Percentiles rank a stretch among this genome's conserved stretches.
These are phyloP conservation scores for Blumeria graminis DNA, from an alignment of 2,329 filamentous ascomycete species.

Conservation along the genomic window DNA sequence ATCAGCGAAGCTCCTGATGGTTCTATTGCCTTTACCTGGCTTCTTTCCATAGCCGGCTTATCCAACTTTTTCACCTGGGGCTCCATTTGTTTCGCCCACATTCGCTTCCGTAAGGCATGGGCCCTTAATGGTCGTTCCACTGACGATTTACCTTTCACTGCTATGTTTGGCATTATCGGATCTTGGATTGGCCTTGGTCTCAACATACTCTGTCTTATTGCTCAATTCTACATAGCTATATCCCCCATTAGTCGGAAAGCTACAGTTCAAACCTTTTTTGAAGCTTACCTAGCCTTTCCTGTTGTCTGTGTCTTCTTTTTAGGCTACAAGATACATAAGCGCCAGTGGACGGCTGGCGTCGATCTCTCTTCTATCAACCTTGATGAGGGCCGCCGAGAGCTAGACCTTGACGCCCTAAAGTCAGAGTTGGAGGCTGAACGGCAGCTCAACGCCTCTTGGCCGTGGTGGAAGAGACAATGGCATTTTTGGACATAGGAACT, in stretches of 20 bases:
- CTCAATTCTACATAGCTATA: constrained; percentile 21
- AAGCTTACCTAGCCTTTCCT: constrained; percentile 29
- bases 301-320: constrained; percentile 35
- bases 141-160: constrained; percentile 24
- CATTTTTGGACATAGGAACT: constrained; percentile 6
- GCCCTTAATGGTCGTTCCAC: constrained; percentile 28
- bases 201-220: constrained; percentile 42
- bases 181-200: constrained; percentile 44
- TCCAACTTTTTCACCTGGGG: constrained; percentile 57
- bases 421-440: constrained; percentile 13
- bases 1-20: constrained; percentile 23
- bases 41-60: constrained; percentile 47
- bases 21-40: constrained; percentile 33
- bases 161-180: constrained; percentile 33
- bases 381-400: constrained; percentile 13
- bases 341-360: constrained; percentile 11
- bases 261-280: constrained; percentile 16
- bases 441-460: constrained; percentile 11
- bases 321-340: constrained; percentile 34
- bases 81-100: constrained; percentile 38
- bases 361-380: constrained; percentile 9
- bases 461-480: constrained; percentile 12
- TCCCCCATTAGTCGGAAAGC: constrained; percentile 24
- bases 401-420: constrained; percentile 12
- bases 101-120: constrained; percentile 40